These are phyloP conservation scores for Tephrocybe sp. DNA, from an alignment of 768 basidiomycete species.

Conservation along the genomic window DNA sequence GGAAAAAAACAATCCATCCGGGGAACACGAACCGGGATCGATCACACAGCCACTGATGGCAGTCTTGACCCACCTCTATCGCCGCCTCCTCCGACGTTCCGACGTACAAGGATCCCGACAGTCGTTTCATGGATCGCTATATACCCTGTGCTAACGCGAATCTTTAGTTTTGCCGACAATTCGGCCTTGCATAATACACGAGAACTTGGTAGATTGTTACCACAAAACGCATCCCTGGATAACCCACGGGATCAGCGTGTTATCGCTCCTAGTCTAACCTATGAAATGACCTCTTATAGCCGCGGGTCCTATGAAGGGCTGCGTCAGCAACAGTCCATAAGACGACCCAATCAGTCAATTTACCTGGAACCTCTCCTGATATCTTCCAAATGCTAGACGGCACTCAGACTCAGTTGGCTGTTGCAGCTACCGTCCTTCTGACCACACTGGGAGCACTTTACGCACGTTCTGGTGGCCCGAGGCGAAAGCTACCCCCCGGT, in stretches of 20 bases:
- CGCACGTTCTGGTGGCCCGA: not conserved
- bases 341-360: not conserved
- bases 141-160: too few relatives aligned
- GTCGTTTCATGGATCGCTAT: too few relatives aligned
- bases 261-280: not conserved
- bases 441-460: not conserved
- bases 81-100: too few relatives aligned
- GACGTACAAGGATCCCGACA: too few relatives aligned
- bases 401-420: not conserved
- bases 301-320: not conserved
- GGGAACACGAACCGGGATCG: too few relatives aligned
- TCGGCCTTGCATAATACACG: too few relatives aligned
- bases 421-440: not conserved
- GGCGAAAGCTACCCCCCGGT: conserved; percentile 1
- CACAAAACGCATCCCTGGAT: not conserved
- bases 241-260: too few relatives aligned
- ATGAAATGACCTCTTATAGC: not conserved
- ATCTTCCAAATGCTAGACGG: not conserved
- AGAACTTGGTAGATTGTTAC: not conserved
- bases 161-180: too few relatives aligned
- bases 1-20: too few relatives aligned
- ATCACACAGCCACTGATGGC: too few relatives aligned
- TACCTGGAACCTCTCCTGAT: not conserved
- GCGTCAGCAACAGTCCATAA: not conserved
- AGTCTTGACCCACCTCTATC: too few relatives aligned